phyloP scores from a whole-genome alignment of 345 rosid species.

The Populus ilicifolia region DNA sequence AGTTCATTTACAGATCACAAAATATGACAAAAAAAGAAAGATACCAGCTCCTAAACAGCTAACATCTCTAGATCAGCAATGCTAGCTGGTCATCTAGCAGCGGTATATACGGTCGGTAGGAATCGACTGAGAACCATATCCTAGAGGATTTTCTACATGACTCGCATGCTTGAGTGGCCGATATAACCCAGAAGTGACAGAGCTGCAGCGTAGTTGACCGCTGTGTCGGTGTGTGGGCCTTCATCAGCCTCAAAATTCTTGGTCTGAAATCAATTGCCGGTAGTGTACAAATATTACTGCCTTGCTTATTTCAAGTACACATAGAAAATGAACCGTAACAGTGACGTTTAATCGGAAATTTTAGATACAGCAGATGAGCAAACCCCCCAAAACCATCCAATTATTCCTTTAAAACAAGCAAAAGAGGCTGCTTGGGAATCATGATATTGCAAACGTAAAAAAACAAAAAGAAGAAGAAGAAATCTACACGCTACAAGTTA shows the following conservation, averaged over 20 bases:
- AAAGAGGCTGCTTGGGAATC: neutral
- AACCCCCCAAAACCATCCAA: neutral
- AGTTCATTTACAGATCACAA: neutral
- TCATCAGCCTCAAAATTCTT: neutral
- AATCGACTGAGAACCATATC: neutral
- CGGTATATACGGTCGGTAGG: neutral
- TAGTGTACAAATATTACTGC: neutral
- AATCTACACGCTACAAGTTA: too few relatives aligned
- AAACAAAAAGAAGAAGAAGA: too few relatives aligned
- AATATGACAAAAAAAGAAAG: neutral
- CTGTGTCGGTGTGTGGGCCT: neutral
- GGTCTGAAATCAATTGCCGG: neutral
- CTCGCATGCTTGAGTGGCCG: neutral
- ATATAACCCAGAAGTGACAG: neutral
- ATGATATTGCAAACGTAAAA: neutral
- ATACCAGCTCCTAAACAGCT: neutral
- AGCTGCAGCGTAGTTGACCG: neutral
- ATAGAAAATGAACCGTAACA: neutral
- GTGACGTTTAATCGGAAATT: neutral
- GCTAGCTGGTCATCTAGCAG: neutral
- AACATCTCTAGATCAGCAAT: neutral
- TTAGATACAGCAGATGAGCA: neutral
- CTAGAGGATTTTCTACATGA: neutral
- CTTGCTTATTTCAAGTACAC: neutral
- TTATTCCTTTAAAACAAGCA: too few relatives aligned